Evolutionary conservation across 352 stramenopile species (phyloP).

Genomic region (Phytopythium litorale): DNA sequence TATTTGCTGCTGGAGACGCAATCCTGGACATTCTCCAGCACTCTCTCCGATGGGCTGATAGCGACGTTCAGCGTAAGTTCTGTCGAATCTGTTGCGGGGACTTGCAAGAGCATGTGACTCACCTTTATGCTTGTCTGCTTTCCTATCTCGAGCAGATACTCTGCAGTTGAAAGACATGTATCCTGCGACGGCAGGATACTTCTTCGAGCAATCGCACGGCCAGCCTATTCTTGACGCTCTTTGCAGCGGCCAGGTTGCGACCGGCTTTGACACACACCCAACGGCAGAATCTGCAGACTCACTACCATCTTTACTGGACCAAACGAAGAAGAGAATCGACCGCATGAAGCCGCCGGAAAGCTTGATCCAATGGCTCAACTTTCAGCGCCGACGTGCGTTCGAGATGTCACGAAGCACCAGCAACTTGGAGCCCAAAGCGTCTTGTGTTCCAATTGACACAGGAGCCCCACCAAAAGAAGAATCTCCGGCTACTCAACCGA

Average conservation of each 20-base stretch:
- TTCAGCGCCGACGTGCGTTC: slow-evolving; percentile 43
- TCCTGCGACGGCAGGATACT: slow-evolving; percentile 41
- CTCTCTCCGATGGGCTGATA: slow-evolving; percentile 48
- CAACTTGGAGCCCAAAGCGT: neutral
- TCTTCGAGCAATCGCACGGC: slow-evolving; percentile 57
- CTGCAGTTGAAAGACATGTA: slow-evolving; percentile 65
- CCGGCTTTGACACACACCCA: slow-evolving; percentile 35
- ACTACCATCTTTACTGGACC: slow-evolving; percentile 24
- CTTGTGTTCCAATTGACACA: neutral
- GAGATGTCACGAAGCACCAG: slow-evolving; percentile 22
- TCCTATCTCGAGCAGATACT: slow-evolving; percentile 24
- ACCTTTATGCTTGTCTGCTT: neutral
- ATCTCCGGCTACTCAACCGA: neutral
- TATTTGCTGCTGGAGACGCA: slow-evolving; percentile 53
- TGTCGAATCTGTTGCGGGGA: no score
- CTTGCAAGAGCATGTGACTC: neutral
- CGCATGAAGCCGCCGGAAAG: slow-evolving; percentile 47
- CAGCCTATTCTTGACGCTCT: slow-evolving; percentile 51
- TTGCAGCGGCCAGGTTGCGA: slow-evolving; percentile 47
- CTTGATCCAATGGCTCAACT: slow-evolving; percentile 69
- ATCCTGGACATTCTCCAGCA: slow-evolving; percentile 60
- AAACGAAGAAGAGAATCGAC: slow-evolving; percentile 33
- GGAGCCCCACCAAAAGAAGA: neutral
- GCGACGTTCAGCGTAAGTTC: slow-evolving; percentile 48
- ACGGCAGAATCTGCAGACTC: slow-evolving; percentile 43